Evolutionary conservation across 2,329 filamentous ascomycete species (phyloP).

Genomic region (Aspergillus fructus): DNA sequence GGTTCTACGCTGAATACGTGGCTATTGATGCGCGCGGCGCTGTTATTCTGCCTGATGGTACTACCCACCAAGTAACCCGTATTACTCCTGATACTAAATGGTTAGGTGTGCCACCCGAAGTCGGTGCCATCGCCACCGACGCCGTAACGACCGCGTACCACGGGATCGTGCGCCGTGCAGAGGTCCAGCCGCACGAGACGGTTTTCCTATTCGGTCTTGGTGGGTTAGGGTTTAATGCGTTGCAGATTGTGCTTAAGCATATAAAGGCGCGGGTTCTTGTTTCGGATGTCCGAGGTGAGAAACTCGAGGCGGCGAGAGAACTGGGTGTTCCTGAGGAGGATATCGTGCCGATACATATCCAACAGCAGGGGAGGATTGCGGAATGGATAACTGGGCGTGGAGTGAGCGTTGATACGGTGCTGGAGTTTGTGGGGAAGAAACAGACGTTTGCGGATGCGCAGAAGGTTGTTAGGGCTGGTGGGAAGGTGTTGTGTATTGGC

Average conservation of each 20-base stretch:
- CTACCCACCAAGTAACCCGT: not conserved
- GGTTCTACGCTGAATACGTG: slow-evolving; percentile 45
- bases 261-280: slow-evolving; percentile 48
- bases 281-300: slow-evolving; percentile 36
- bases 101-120: slow-evolving; percentile 20
- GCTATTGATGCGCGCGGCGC: slow-evolving; percentile 25
- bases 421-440: slow-evolving; percentile 37
- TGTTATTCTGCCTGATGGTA: slow-evolving; percentile 19
- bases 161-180: slow-evolving; percentile 37
- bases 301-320: slow-evolving; percentile 25
- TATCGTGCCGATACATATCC: slow-evolving; percentile 22
- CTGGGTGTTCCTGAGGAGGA: slow-evolving; percentile 33
- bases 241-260: slow-evolving; percentile 43
- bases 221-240: slow-evolving; percentile 43
- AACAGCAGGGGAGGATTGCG: slow-evolving; percentile 5
- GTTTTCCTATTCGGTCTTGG: slow-evolving; percentile 45
- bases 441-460: slow-evolving; percentile 40
- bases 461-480: slow-evolving; percentile 28
- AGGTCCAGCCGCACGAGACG: slow-evolving; percentile 36
- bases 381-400: slow-evolving; percentile 29
- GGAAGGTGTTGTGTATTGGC: slow-evolving; percentile 40
- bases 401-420: slow-evolving; percentile 28
- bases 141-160: slow-evolving; percentile 45
- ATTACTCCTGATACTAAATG: not conserved
- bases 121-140: slow-evolving; percentile 43